Evolutionary conservation across 2,329 filamentous ascomycete species (phyloP), one percentile per base, ranked within the genome.

Genomic region (Xylaria sp.): DNA sequence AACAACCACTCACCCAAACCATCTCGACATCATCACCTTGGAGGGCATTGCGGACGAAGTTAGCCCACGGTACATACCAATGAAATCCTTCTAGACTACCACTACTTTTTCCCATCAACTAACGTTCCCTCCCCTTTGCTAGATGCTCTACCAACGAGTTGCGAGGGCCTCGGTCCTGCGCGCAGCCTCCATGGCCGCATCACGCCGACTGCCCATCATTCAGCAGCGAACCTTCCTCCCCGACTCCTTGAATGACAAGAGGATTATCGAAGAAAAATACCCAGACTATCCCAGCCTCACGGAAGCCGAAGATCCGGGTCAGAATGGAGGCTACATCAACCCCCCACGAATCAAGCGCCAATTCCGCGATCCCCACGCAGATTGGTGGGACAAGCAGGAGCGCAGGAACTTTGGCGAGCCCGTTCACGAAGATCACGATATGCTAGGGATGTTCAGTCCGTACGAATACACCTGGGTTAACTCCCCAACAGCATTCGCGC

Each of bases 361-460:
- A 81, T 92, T 93, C 84, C 93, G 96, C 80, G 96, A 98, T 81
- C 96, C 97, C 42, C 89, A 98, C 80, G 95, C 83, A 79, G 91
- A 93, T 79, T 99, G 94, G 93, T 98, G 94, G 93, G 95, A 99
- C 83, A 92, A 94, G 82, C 96, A 99, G 84, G 96, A 98, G 82
- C 91, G 94, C 80, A 90, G 96, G 78, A 98, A 99, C 87, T 98
- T 93, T 80, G 94, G 94, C 82, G 97, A 99, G 82, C 93, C 95
- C 13, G 90, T 97, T 61, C 95, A 99, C 82, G 97, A 99, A 82
- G 96, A 99, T 81, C 92, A 98, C 82, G 97, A 99, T 80, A 87
- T 94, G 66, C 86, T 98, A 66, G 94, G 94, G 75, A 91, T 97
- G 72, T 95, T 99, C 83, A 92, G 93, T 60, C 90, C 93, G 2